Conservation (phyloP, 2,329 filamentous ascomycete genomes). For the Diaporthe vexans region DNA sequence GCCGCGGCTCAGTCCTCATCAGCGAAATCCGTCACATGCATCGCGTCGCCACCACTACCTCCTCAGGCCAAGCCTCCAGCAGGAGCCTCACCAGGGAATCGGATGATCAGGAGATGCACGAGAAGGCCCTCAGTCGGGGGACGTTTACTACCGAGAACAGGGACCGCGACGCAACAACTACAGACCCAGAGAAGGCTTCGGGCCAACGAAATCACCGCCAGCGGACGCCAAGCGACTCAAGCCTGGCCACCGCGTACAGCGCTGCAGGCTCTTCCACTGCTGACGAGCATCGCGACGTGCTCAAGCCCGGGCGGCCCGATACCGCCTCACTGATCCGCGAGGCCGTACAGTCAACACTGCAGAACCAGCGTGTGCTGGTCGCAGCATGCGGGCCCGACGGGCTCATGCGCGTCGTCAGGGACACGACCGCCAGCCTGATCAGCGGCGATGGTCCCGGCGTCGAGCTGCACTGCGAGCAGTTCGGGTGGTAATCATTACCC, state of each 20-base stretch:
- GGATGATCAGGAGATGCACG: slow-evolving; percentile 40
- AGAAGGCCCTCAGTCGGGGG: slow-evolving; percentile 42
- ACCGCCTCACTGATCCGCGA: slow-evolving; percentile 54
- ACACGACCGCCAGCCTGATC: slow-evolving; percentile 60
- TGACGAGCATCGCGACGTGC: slow-evolving; percentile 45
- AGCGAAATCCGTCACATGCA: slow-evolving; percentile 13
- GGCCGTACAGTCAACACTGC: slow-evolving; percentile 51
- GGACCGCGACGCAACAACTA: neutral
- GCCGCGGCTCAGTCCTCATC: slow-evolving; percentile 37
- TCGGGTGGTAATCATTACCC: slow-evolving; percentile 55
- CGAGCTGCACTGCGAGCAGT: slow-evolving; percentile 66
- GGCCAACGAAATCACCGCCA: neutral
- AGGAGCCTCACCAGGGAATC: slow-evolving; percentile 22
- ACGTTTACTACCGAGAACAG: neutral
- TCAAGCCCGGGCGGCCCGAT: slow-evolving; percentile 58
- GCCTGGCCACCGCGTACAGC: slow-evolving; percentile 28
- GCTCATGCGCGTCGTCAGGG: slow-evolving; percentile 60
- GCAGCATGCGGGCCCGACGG: slow-evolving; percentile 63
- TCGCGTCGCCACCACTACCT: slow-evolving; percentile 20
- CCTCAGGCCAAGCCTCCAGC: slow-evolving; percentile 42
- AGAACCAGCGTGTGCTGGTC: slow-evolving; percentile 57
- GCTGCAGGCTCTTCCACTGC: slow-evolving; percentile 32
- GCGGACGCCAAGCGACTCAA: slow-evolving; percentile 15
- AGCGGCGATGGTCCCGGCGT: slow-evolving; percentile 59
- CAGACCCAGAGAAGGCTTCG: slow-evolving; percentile 34